These are phyloP conservation scores for Colletotrichum chrysophilum DNA, from an alignment of 2,329 filamentous ascomycete genomes.

Conservation along the genomic window DNA sequence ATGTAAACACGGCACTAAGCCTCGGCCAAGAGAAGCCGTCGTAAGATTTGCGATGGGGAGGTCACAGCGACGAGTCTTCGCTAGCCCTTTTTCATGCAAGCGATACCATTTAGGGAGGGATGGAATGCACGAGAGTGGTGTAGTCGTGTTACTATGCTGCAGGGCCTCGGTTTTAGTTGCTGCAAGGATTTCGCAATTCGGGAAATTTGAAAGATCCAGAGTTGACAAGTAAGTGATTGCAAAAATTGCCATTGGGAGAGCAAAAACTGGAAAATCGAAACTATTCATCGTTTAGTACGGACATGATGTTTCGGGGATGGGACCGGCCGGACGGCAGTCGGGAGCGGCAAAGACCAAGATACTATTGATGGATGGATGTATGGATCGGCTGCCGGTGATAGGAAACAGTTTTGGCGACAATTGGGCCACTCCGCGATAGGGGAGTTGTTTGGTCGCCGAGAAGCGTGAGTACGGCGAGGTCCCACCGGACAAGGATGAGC, in stretches of 20 bases:
- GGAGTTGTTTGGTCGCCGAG: not conserved
- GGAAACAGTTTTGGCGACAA: not conserved
- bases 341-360: not conserved
- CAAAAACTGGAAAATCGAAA: not conserved
- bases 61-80: not conserved
- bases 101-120: not conserved
- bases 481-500: not conserved
- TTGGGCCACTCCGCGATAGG: not conserved
- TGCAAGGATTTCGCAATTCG: not conserved
- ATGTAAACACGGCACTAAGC: not conserved
- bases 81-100: not conserved
- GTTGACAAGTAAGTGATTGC: not conserved
- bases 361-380: not conserved
- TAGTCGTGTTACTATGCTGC: not conserved
- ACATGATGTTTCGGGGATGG: not conserved
- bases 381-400: conserved; percentile 8
- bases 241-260: not conserved
- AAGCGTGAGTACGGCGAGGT: not conserved
- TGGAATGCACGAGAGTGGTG: not conserved
- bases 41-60: not conserved
- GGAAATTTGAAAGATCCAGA: not conserved
- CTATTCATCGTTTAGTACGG: not conserved
- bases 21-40: not conserved
- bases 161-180: not conserved
- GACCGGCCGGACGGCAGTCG: conserved; percentile 7